Conservation (phyloP, 1,284 basidiomycete species). For the Cryptococcus sp. region DNA sequence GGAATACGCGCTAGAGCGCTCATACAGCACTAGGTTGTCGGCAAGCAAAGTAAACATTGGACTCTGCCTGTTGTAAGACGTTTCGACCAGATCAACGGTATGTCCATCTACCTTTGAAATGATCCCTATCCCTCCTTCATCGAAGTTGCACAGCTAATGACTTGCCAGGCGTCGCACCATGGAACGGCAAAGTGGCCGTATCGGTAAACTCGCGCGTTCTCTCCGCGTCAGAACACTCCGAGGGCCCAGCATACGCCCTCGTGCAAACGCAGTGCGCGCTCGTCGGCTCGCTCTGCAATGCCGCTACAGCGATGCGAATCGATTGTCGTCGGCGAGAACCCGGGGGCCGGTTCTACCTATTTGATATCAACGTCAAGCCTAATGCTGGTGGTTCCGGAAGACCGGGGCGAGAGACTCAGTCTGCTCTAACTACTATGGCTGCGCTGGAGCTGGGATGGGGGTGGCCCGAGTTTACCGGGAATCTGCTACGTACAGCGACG, state of each 20-base stretch:
- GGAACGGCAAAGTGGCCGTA: conserved; percentile 38
- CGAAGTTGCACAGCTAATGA: too few relatives aligned
- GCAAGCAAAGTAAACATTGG: conserved; percentile 27
- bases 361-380: conserved; percentile 46
- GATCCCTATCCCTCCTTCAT: too few relatives aligned
- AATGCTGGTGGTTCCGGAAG: conserved; percentile 42
- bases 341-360: conserved; percentile 26
- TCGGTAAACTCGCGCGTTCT: conserved; percentile 35
- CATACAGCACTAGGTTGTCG: conserved; percentile 12
- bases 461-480: conserved; percentile 22
- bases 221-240: conserved; percentile 19
- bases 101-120: conserved; percentile 1
- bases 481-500: conserved; percentile 21
- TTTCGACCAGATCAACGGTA: conserved; percentile 34
- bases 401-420: conserved; percentile 40
- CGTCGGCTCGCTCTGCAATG: conserved; percentile 21
- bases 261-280: conserved; percentile 24
- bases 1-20: background rate
- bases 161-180: conserved; percentile 34
- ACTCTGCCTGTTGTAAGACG: conserved; percentile 36
- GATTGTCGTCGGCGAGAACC: conserved; percentile 24
- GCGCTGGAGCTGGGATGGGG: conserved; percentile 35
- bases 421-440: conserved; percentile 35
- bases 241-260: conserved; percentile 21
- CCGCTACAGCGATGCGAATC: conserved; percentile 29